These are phyloP conservation scores for Tilletia indica DNA, from an alignment of 1,284 basidiomycete species.

Conservation along the genomic window DNA sequence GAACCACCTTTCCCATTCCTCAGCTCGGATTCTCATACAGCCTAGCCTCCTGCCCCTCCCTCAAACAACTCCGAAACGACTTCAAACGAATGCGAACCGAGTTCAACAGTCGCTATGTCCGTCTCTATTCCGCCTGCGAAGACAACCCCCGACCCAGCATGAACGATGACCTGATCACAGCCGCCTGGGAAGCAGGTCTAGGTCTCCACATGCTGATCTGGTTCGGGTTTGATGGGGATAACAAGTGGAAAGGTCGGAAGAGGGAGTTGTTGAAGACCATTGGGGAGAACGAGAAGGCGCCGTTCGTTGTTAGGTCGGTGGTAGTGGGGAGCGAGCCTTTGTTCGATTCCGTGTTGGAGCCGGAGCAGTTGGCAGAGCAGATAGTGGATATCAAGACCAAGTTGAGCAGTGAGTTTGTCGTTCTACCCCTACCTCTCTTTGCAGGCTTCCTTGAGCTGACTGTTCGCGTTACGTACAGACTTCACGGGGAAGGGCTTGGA, in stretches of 20 bases:
- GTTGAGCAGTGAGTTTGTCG: conserved; percentile 16
- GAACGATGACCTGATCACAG: conserved; percentile 66
- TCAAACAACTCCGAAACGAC: conserved; percentile 62
- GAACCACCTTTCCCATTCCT: not conserved
- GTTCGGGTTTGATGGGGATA: conserved; percentile 62
- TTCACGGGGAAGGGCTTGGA: conserved; percentile 41
- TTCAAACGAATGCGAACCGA: conserved; percentile 66
- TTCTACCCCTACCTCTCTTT: not conserved
- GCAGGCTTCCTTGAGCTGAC: not conserved
- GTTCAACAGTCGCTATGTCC: conserved; percentile 69
- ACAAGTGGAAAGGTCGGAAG: conserved; percentile 64
- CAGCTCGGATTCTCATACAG: conserved; percentile 26
- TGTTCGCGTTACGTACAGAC: not conserved
- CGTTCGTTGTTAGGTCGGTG: conserved; percentile 67
- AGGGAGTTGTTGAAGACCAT: conserved; percentile 60
- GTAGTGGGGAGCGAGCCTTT: conserved; percentile 75
- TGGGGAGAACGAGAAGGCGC: conserved; percentile 66
- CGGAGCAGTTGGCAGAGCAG: conserved; percentile 63
- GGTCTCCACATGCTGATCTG: conserved; percentile 74
- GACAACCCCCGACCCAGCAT: conserved; percentile 35
- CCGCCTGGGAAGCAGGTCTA: conserved; percentile 69
- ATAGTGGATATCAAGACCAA: conserved; percentile 54
- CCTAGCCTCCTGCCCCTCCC: conserved; percentile 21
- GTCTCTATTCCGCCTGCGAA: conserved; percentile 70
- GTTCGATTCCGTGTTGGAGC: conserved; percentile 65